These are phyloP conservation scores for Blastocystis sp. DNA, from an alignment of 352 stramenopile genomes.

Conservation along the genomic window DNA sequence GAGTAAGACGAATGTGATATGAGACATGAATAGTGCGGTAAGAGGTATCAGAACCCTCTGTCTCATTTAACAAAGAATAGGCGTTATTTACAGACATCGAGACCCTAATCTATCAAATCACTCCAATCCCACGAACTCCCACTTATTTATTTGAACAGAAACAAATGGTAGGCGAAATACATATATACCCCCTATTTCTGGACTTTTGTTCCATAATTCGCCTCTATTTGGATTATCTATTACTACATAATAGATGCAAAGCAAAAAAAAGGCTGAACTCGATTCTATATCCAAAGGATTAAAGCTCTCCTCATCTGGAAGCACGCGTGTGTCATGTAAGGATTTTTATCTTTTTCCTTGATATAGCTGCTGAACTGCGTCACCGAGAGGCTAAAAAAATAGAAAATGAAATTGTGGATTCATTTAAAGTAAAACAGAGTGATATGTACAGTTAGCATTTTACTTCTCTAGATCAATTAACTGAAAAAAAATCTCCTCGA, in stretches of 20 bases:
- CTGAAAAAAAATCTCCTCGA: not conserved
- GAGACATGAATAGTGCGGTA: constrained; percentile 32
- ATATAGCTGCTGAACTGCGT: not conserved
- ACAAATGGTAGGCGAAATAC: not conserved
- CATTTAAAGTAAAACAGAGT: not conserved
- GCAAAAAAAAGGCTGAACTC: not conserved
- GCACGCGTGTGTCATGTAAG: not conserved
- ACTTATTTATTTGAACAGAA: not conserved
- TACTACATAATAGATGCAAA: not conserved
- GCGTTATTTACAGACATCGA: constrained; percentile 26
- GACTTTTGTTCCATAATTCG: not conserved
- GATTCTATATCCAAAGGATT: not conserved
- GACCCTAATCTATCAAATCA: not conserved
- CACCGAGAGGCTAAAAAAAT: not conserved
- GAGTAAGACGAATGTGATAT: not conserved
- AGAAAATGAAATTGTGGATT: not conserved
- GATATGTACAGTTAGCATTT: not conserved
- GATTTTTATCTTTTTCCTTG: not conserved
- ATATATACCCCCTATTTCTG: not conserved
- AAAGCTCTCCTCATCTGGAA: not conserved
- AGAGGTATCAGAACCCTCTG: constrained; percentile 53
- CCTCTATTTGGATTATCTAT: not conserved
- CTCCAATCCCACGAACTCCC: not conserved
- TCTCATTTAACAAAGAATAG: constrained; percentile 28
- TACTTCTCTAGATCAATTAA: not conserved